Conservation (phyloP, 202 grass and related monocot species). For the Zizania palustris region DNA sequence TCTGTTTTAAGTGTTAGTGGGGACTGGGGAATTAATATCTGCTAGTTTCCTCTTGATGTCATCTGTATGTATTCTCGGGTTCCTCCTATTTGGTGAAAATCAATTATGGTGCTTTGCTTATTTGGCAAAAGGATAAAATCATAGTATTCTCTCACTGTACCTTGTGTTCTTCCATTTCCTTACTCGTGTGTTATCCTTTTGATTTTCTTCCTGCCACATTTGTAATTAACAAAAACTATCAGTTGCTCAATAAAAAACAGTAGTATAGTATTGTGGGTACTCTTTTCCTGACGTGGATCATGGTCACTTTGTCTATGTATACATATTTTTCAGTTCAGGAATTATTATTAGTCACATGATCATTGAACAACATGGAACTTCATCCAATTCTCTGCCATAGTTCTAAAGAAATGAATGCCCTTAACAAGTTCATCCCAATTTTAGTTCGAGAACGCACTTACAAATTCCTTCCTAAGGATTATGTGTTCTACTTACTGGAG, state of each 20-base stretch:
- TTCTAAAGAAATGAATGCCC: conserved; percentile 1
- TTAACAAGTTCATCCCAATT: conserved; percentile 2
- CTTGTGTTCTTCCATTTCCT: neutral
- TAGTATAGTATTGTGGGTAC: neutral
- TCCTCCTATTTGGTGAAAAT: neutral
- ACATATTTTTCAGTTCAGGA: neutral
- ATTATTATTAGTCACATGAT: conserved; percentile 23
- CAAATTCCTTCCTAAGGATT: neutral
- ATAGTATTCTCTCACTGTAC: neutral
- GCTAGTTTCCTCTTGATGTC: neutral
- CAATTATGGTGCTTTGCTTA: conserved; percentile 14
- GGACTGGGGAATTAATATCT: neutral
- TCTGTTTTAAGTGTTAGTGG: conserved; percentile 12
- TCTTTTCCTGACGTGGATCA: no score
- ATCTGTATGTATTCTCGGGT: conserved; percentile 21
- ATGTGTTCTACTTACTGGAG: conserved; percentile 1
- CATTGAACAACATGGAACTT: neutral
- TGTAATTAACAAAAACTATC: neutral
- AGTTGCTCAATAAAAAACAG: neutral
- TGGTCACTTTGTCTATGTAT: neutral
- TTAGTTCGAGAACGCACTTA: neutral
- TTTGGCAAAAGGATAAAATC: neutral
- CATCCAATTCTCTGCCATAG: conserved; percentile 6
- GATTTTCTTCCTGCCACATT: conserved; percentile 5
- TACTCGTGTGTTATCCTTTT: neutral